Evolutionary conservation across 441 rosid species (phyloP).

Genomic region (Eruca vesicaria): DNA sequence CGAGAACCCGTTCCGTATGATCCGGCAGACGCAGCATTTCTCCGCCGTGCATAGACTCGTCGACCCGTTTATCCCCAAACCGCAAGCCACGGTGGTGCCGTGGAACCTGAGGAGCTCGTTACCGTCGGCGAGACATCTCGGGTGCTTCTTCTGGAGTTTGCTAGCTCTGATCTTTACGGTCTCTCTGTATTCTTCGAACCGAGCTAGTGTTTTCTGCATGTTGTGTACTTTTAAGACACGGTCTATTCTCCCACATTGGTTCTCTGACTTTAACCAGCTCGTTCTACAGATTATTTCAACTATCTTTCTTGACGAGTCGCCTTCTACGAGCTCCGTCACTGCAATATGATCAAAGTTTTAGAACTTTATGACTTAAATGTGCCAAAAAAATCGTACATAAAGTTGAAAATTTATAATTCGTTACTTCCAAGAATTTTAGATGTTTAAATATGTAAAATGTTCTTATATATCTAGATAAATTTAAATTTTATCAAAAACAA

Average conservation of each 20-base stretch:
- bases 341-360: constrained; percentile 5
- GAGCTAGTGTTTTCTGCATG: constrained; percentile 86
- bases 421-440: too few species aligned
- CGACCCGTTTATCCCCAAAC: constrained; percentile 76
- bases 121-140: constrained; percentile 92
- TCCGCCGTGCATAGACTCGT: constrained; percentile 78
- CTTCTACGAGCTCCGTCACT: constrained; percentile 95
- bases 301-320: constrained; percentile 92
- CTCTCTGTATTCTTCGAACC: constrained; percentile 91
- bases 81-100: constrained; percentile 79
- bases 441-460: too few species aligned
- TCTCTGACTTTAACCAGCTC: constrained; percentile 86
- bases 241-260: constrained; percentile 82
- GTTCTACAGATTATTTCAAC: constrained; percentile 94
- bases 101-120: constrained; percentile 90
- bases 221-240: constrained; percentile 89
- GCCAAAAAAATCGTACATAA: background rate
- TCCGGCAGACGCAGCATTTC: constrained; percentile 76
- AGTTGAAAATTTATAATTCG: background rate
- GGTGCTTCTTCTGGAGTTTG: constrained; percentile 91
- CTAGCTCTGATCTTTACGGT: constrained; percentile 81
- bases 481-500: too few species aligned
- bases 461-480: too few species aligned
- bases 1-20: constrained; percentile 77
- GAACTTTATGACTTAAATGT: background rate